Conservation (phyloP, 1,139 yeast species). For the Kurtzmaniella quercitrusa region DNA sequence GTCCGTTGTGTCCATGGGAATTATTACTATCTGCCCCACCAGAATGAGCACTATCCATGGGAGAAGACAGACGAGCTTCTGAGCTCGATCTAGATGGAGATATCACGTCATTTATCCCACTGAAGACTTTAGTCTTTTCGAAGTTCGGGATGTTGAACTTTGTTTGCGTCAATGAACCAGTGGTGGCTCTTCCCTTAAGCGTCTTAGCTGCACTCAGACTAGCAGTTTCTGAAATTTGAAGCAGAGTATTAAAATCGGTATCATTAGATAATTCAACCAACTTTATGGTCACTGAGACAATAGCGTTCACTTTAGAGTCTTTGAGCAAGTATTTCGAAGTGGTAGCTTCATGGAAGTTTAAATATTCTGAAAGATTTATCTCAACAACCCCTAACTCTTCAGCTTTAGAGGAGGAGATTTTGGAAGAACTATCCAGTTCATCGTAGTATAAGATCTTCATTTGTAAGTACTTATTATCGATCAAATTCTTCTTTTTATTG, state of each 20-base stretch:
- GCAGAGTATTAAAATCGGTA: constrained; percentile 39
- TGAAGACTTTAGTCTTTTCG: constrained; percentile 35
- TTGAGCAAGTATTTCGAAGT: constrained; percentile 65
- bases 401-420: constrained; percentile 12
- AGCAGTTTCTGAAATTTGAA: constrained; percentile 28
- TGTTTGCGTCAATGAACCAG: neutral
- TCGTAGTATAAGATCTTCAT: constrained; percentile 38
- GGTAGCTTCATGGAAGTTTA: constrained; percentile 48
- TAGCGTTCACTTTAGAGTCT: constrained; percentile 78
- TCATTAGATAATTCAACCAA: constrained; percentile 41
- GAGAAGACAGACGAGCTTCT: neutral
- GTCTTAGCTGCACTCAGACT: constrained; percentile 1
- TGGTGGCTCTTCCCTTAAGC: constrained; percentile 1
- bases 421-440: constrained; percentile 14
- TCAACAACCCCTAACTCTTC: constrained; percentile 61
- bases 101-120: constrained; percentile 36
- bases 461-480: constrained; percentile 34
- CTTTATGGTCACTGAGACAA: constrained; percentile 46
- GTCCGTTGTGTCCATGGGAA: neutral
- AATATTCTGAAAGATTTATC: constrained; percentile 70
- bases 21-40: neutral
- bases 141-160: constrained; percentile 33
- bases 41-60: neutral
- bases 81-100: neutral
- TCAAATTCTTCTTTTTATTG: constrained; percentile 31